Evolutionary conservation across 1,139 yeast species (phyloP).

Genomic region (Nadsonia starkeyi-henricii): DNA sequence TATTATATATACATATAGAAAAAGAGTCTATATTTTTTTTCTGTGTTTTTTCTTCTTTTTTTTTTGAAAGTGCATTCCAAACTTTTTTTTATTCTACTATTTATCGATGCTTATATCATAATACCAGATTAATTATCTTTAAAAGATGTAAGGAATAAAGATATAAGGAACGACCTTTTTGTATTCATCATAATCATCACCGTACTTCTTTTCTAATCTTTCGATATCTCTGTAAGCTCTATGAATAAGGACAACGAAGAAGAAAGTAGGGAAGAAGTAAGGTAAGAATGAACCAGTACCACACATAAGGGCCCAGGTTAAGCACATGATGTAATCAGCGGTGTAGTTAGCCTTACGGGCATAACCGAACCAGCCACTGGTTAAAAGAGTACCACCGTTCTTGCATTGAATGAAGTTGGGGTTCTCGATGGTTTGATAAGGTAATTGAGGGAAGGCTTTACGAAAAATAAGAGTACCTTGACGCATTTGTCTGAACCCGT

Average conservation of each 20-base stretch:
- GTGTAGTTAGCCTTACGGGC: slow-evolving; percentile 95
- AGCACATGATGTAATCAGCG: slow-evolving; percentile 78
- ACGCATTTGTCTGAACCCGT: slow-evolving; percentile 75
- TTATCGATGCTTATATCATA: too few relatives aligned
- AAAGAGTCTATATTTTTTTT: too few relatives aligned
- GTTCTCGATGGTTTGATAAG: slow-evolving; percentile 63
- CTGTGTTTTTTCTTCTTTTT: too few relatives aligned
- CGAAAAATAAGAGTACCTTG: slow-evolving; percentile 66
- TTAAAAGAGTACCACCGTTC: slow-evolving; percentile 69
- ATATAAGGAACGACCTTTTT: slow-evolving; percentile 79
- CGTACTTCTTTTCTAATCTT: slow-evolving; percentile 77
- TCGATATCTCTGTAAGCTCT: slow-evolving; percentile 77
- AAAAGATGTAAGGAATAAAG: slow-evolving; percentile 78
- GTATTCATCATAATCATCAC: slow-evolving; percentile 86
- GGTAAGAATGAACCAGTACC: slow-evolving; percentile 83
- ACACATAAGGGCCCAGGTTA: slow-evolving; percentile 86
- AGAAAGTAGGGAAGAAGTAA: slow-evolving; percentile 90
- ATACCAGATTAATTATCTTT: slow-evolving; percentile 12
- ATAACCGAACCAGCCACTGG: slow-evolving; percentile 82
- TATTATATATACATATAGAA: too few relatives aligned
- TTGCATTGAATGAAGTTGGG: slow-evolving; percentile 77
- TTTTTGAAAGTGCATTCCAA: too few relatives aligned
- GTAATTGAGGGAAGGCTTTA: slow-evolving; percentile 87
- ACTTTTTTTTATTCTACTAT: too few relatives aligned
- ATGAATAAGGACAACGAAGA: slow-evolving; percentile 73